Evolutionary conservation across 495 filamentous ascomycete genomes (phyloP), one percentile per base, ranked within the genome.

Genomic region (Bathelium albidoporum): DNA sequence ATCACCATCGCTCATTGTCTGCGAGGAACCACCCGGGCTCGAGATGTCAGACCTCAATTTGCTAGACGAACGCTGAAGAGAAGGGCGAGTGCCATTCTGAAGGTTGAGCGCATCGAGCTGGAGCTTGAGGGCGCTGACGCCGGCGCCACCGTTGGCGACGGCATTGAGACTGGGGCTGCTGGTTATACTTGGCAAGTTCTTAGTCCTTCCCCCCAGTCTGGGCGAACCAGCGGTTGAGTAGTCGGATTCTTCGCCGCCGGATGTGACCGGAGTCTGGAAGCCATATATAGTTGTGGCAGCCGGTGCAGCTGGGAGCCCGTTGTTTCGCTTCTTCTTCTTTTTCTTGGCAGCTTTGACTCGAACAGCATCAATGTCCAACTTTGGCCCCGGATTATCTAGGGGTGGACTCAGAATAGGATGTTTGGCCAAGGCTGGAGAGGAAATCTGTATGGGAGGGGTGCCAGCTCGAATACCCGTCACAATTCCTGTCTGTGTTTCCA

Each of bases 211-310:
- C 12, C 67, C 69, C 4, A 74, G 65, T 26, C 71, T 68, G n/a
- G 78, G 77, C 14, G 83, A 81, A 64, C 75, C 81, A 9, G 76
- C 71, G 14, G 73, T 69, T 26, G 85, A 87, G 65, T 81, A 82
- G 72, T 94, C 91, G 16, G 88, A 91, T 64, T 94, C 91, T 70
- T 95, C 91, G 67, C 91, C 90, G 44, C 82, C 89, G 58, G 90
- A 94, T 22, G 82, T 83, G n/a, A 82, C 76, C n/a, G 90, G 89
- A n/a, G 88, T 91, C n/a, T 76, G 68, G 69, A 95, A 93, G 5
- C 91, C 91, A 69, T 84, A 86, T 49, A 92, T 84, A 39, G 87
- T 89, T 32, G 81, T 87, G 65, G 85, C 77, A 45, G 91, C 89
- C 44, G 85, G 83, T 39, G 82, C 77, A 29, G 81, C 82, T 62